These are phyloP conservation scores for Mycothermus thermophilus DNA, from an alignment of 495 filamentous ascomycete species.

Conservation along the genomic window DNA sequence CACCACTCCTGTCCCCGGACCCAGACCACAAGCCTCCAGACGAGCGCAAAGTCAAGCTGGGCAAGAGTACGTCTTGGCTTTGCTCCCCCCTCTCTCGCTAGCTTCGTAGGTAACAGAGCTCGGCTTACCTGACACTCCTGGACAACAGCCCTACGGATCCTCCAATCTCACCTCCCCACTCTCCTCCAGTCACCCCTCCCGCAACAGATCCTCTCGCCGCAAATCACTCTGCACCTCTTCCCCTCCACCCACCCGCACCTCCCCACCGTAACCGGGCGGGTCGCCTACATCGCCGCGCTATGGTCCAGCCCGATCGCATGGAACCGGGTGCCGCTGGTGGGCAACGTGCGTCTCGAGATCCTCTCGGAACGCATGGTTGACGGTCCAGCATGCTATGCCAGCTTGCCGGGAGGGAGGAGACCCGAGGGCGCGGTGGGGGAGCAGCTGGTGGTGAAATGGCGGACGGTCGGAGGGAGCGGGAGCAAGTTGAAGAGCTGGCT, in stretches of 20 bases:
- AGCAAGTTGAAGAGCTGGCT: not conserved
- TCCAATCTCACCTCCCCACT: conserved; percentile 76
- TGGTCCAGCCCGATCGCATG: conserved; percentile 94
- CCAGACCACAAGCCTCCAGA: conserved; percentile 36
- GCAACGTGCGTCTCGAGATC: conserved; percentile 77
- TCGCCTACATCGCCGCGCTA: conserved; percentile 81
- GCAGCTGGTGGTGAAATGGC: conserved; percentile 78
- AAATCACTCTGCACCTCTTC: conserved; percentile 88
- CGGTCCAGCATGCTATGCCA: no score
- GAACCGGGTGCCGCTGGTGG: conserved; percentile 79
- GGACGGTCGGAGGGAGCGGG: conserved; percentile 33
- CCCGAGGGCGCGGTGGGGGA: conserved; percentile 28
- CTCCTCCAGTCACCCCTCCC: conserved; percentile 75
- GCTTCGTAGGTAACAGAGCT: not conserved
- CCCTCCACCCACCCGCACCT: conserved; percentile 93
- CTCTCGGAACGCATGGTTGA: conserved; percentile 69
- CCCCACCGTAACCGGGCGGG: conserved; percentile 74
- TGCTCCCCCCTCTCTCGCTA: not conserved
- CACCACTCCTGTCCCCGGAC: conserved; percentile 2
- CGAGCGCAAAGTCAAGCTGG: conserved; percentile 76
- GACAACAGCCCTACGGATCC: conserved; percentile 57
- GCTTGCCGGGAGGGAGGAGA: not conserved
- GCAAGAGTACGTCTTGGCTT: conserved; percentile 52
- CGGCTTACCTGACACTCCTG: not conserved
- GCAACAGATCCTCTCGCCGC: conserved; percentile 71